Percentiles rank a stretch among this genome's conserved stretches.
Evolutionary conservation across 2,329 filamentous ascomycete species (phyloP).

Genomic region (Sporothrix brasiliensis): DNA sequence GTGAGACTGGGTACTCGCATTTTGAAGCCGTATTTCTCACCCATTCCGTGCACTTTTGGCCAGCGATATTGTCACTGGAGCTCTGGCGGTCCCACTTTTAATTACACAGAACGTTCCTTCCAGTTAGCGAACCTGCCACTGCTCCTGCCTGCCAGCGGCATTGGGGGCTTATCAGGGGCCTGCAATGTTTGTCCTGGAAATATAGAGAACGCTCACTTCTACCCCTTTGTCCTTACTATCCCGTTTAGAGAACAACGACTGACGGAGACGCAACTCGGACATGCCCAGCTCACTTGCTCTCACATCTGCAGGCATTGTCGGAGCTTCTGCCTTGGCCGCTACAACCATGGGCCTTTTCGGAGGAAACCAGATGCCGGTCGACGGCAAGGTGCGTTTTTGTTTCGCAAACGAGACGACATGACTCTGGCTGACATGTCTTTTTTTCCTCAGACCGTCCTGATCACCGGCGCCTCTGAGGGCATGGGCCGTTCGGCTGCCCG

Average conservation of each 20-base stretch:
- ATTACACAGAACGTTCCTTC: constrained; percentile 16
- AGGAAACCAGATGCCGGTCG: constrained; percentile 79
- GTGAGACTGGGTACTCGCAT: neutral
- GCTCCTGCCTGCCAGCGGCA: neutral
- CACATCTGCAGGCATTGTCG: constrained; percentile 42
- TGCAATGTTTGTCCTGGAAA: neutral
- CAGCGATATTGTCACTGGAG: neutral
- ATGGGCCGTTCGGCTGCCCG: constrained; percentile 79
- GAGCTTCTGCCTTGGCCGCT: constrained; percentile 42
- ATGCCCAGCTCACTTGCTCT: constrained; percentile 37
- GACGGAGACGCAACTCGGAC: neutral
- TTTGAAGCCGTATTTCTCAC: neutral
- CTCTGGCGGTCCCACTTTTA: constrained; percentile 15
- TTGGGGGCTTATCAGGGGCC: neutral
- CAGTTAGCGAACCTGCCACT: neutral
- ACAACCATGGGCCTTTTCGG: constrained; percentile 68
- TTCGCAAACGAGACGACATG: neutral
- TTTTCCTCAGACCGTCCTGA: constrained; percentile 58
- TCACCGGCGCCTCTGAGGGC: constrained; percentile 91
- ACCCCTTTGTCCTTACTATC: neutral
- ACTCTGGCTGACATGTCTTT: neutral
- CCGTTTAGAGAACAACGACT: neutral
- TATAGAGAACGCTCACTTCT: neutral
- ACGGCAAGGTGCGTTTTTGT: constrained; percentile 68
- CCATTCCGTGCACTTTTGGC: neutral